These are phyloP conservation scores for Lentinula detonsa DNA, from an alignment of 768 basidiomycete genomes.

Conservation along the genomic window DNA sequence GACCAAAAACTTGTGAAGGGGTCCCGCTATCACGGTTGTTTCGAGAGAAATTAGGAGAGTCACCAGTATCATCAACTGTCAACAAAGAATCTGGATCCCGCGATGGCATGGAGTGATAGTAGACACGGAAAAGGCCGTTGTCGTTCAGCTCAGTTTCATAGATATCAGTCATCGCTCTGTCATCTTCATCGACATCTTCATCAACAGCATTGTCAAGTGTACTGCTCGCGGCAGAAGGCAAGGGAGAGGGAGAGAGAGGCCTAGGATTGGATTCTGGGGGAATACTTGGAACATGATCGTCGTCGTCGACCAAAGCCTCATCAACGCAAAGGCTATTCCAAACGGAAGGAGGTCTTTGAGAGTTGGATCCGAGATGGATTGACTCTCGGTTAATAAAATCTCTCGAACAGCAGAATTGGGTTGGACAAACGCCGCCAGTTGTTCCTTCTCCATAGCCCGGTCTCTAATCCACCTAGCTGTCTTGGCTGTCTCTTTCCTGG, in stretches of 20 bases:
- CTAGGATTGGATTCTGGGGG: no score
- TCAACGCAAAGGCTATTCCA: no score
- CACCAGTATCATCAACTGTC: neutral
- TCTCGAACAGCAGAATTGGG: constrained; percentile 90
- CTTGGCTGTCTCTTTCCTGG: constrained; percentile 97
- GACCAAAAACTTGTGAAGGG: no score
- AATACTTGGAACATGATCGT: no score
- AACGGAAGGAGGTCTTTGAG: no score
- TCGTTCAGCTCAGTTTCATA: neutral
- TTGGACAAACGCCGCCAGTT: constrained; percentile 89
- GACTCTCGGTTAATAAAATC: constrained; percentile 80
- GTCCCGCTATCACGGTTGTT: neutral
- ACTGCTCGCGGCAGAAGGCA: no score
- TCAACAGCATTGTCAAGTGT: no score
- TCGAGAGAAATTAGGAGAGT: neutral
- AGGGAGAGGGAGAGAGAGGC: no score
- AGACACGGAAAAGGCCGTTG: neutral
- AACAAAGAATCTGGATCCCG: neutral
- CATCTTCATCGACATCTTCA: no score
- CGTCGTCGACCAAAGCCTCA: no score
- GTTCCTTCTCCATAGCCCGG: constrained; percentile 94
- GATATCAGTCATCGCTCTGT: neutral
- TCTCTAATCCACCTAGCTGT: constrained; percentile 93
- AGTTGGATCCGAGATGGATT: constrained; percentile 73
- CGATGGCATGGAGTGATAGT: neutral